Evolutionary conservation across 257 asterid genomes (phyloP), one percentile per base, ranked within the genome.

Genomic region (Capsicum baccatum): DNA sequence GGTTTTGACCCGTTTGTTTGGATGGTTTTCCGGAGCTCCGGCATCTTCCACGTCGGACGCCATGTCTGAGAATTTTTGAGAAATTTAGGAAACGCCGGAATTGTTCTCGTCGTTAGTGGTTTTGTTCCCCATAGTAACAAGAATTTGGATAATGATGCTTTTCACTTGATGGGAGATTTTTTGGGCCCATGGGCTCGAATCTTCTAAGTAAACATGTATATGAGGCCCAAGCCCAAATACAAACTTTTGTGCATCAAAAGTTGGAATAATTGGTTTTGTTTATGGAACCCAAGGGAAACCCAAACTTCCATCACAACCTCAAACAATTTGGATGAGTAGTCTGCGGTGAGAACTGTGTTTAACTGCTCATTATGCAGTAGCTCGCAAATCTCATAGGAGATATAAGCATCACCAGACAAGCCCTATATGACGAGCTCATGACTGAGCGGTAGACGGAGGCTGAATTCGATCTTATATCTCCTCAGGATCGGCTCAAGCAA

Each of bases 1-100:
- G 59, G 82, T 74, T 84, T 87, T 87, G 57, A 64, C 6, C 60
- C 89, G 85, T 47, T 84, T 86, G 10, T 21, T 84, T 26, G 87
- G 78, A 78, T 78, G 15, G 1, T 3, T 54, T 54, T 26, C 50
- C 21, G 66, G 16, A 54, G 33, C 66, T 33, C 50, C 66, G 55
- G 33, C 19, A 64, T 78, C 16, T 14, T 78, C 82, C 33, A 11
- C 15, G 56, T 68, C 73, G 37, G 87, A 54, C 63, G 50, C 26
- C 87, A 84, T 84, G 3, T 9, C 74, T 26, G 15, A 58, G n/a
- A 47, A 11, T 2, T 54, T 54, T 3, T 15, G 14, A 64, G 21
- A 19, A 62, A 64, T 26, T 64, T 0, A 17, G 15, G 0, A 66
- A 33, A 4, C 3, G 69, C 56, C 19, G 83, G 55, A 59, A 62